These are phyloP conservation scores for Tricladium varicosporioides DNA, from an alignment of 2,329 filamentous ascomycete genomes.

Conservation along the genomic window DNA sequence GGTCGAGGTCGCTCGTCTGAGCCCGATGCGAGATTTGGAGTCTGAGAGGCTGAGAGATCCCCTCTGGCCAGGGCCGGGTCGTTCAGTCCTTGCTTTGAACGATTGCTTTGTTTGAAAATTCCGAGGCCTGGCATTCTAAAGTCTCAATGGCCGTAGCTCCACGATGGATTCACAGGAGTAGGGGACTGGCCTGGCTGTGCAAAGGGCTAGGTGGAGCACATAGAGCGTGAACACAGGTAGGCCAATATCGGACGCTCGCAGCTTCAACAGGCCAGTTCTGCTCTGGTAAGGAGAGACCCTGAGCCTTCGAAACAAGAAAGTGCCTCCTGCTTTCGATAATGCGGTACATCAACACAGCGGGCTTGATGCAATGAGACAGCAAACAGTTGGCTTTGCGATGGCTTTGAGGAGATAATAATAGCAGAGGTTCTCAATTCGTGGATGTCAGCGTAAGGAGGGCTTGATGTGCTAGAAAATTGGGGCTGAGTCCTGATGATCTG, in stretches of 20 bases:
- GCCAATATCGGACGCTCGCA: too few species aligned
- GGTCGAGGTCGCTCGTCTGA: not conserved
- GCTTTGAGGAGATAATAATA: constrained; percentile 22
- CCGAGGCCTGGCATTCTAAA: constrained; percentile 31
- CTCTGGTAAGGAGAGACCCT: not conserved
- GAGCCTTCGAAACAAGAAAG: not conserved
- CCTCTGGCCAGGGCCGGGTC: constrained; percentile 16
- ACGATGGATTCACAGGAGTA: constrained; percentile 18
- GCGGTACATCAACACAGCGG: not conserved
- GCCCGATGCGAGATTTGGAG: not conserved
- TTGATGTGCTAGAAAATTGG: constrained; percentile 1
- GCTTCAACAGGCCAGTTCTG: not conserved
- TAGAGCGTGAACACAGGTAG: too few species aligned
- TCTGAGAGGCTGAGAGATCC: not conserved
- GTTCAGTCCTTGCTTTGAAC: constrained; percentile 34
- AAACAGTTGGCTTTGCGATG: not conserved
- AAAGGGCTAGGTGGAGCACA: not conserved
- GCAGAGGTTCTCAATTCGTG: constrained; percentile 9
- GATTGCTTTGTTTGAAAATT: constrained; percentile 33
- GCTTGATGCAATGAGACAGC: not conserved
- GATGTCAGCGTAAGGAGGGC: constrained; percentile 3
- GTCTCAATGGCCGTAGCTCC: constrained; percentile 16
- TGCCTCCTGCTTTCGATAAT: not conserved
- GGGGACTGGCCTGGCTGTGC: not conserved
- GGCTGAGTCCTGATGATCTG: constrained; percentile 7